Evolutionary conservation across 2,329 filamentous ascomycete genomes (phyloP), one percentile per base, ranked within the genome.

Genomic region (Cladophialophora immunda): DNA sequence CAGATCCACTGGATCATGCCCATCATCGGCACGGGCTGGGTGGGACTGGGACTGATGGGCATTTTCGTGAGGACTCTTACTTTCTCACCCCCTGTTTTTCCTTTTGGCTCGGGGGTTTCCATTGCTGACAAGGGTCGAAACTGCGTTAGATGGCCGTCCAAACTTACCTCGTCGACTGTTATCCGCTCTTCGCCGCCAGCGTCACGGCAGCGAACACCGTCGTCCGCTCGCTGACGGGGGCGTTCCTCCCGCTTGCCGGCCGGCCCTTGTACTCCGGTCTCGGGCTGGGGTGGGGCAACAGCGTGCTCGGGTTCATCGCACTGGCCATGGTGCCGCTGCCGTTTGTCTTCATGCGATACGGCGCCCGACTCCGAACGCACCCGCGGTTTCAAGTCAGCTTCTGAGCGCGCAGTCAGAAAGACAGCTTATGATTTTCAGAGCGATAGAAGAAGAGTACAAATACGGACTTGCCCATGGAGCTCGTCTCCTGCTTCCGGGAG

Each of bases 241-340:
- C 84, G 64, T 66, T 79, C 13, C 85, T 86, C 47, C 84, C 84
- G 0, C 68, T 86, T 0, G 84, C 85, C 62, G 82, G 81, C 0
- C 82, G 82, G 0, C 66, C 59, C 1, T 76, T 80, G 74, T 81
- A 79, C 66, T 61, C 73, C 8, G 66, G 64, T 2, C 69, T 81
- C 34, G 78, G 76, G 0, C 75, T 77, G 45, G 79, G 79, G 1
- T 79, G 78, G 78, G 76, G 76, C 7, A 80, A 80, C 63, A 85
- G 78, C 50, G 66, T 82, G 25, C 73, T 85, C 41, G 84, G 80
- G 0, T 76, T 78, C 27, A 67, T 77, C 3, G 77, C 77, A 67
- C 8, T 73, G 80, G 22, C 78, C 75, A 3, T 79, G 56, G 63
- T 57, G 4, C 63, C 63, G 3, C 19, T 65, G 9, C 63, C 63